Conservation (phyloP, 768 basidiomycete genomes). For the Holtermannia corniformis region DNA sequence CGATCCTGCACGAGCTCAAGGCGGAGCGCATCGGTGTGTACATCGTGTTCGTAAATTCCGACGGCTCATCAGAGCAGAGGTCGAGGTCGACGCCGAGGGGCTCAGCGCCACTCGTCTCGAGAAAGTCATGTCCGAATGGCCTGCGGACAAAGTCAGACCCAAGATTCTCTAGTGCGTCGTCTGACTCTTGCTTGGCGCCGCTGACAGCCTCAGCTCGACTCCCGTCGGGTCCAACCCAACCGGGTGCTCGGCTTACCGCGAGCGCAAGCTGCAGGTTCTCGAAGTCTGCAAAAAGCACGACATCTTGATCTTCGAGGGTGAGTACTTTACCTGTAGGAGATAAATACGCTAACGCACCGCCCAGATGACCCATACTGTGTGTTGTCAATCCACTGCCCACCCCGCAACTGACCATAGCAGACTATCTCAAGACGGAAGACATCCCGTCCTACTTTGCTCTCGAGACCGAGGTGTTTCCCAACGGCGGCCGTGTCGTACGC, state of each 20-base stretch:
- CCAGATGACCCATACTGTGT: slow-evolving; percentile 57
- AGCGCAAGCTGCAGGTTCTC: slow-evolving; percentile 60
- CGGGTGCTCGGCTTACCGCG: slow-evolving; percentile 63
- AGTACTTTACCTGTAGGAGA: slow-evolving; percentile 17
- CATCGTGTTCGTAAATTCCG: background rate
- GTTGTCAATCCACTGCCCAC: background rate
- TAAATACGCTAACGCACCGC: too few relatives aligned
- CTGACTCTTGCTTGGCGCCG: background rate
- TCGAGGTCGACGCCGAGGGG: slow-evolving; percentile 66
- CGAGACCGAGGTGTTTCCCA: slow-evolving; percentile 54
- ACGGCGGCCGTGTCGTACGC: slow-evolving; percentile 68
- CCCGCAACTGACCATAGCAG: background rate
- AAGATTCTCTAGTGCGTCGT: slow-evolving; percentile 71
- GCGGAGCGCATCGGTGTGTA: slow-evolving; percentile 38
- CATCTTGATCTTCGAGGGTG: slow-evolving; percentile 78
- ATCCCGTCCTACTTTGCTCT: slow-evolving; percentile 73
- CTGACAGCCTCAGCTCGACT: slow-evolving; percentile 13
- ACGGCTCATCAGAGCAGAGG: slow-evolving; percentile 47
- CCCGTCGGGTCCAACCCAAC: slow-evolving; percentile 74
- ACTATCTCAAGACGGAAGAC: slow-evolving; percentile 8
- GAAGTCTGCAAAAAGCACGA: slow-evolving; percentile 61
- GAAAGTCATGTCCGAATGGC: slow-evolving; percentile 64
- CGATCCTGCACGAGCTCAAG: slow-evolving; percentile 29
- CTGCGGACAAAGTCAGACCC: slow-evolving; percentile 58
- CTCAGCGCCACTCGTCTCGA: slow-evolving; percentile 55